phyloP scores from a whole-genome alignment of 1,139 yeast species.

The Lodderomyces parapsilosis region DNA sequence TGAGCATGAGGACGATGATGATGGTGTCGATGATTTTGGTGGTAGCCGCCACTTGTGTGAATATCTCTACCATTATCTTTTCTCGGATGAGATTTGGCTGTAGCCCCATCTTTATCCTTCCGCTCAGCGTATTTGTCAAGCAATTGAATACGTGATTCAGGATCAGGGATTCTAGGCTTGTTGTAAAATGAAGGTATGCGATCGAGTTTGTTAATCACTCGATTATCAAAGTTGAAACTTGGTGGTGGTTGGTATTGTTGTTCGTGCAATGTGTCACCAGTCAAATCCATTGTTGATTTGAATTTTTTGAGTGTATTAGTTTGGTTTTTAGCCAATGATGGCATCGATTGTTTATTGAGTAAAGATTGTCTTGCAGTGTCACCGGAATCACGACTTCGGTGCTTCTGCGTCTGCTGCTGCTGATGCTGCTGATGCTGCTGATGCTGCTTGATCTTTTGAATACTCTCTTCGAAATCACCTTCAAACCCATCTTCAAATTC shows the following conservation, averaged over 20 bases:
- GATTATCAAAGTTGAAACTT: constrained; percentile 32
- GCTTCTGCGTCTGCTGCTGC: background rate
- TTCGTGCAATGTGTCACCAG: constrained; percentile 5
- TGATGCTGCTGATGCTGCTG: constrained; percentile 5
- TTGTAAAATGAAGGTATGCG: constrained; percentile 45
- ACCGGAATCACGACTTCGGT: background rate
- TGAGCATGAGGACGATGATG: background rate
- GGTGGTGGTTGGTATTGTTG: constrained; percentile 13
- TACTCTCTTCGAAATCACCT: constrained; percentile 13
- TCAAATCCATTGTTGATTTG: constrained; percentile 33
- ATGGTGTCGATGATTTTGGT: background rate
- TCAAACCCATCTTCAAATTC: constrained; percentile 40
- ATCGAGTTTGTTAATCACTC: constrained; percentile 37
- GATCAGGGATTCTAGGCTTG: constrained; percentile 17
- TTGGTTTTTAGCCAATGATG: constrained; percentile 13
- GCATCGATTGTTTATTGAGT: constrained; percentile 15
- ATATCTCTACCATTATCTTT: background rate
- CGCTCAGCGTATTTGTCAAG: constrained; percentile 28
- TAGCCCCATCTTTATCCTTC: constrained; percentile 10
- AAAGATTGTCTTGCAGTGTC: constrained; percentile 9
- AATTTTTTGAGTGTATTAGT: constrained; percentile 23
- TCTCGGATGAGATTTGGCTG: background rate
- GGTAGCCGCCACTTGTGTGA: background rate
- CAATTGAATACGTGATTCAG: constrained; percentile 18
- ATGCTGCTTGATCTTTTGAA: constrained; percentile 7